Conservation (phyloP, 1,139 yeast genomes). For the Pichia sp. region DNA sequence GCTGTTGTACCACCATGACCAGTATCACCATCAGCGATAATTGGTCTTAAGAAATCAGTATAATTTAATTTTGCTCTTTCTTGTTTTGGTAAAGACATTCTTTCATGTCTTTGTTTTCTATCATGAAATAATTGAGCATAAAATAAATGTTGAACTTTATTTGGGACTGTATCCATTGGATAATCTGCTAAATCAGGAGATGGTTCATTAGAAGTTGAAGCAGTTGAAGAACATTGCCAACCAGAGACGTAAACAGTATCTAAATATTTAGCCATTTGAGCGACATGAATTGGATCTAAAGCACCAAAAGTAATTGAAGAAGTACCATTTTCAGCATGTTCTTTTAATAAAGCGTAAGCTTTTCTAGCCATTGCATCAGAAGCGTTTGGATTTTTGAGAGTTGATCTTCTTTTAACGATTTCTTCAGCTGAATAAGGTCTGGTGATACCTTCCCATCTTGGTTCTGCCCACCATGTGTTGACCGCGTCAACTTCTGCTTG, state of each 20-base stretch:
- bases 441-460: conserved; percentile 85
- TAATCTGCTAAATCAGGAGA: conserved; percentile 98
- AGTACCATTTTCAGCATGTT: conserved; percentile 69
- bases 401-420: conserved; percentile 84
- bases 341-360: conserved; percentile 59
- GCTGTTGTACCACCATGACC: conserved; percentile 99
- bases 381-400: conserved; percentile 58
- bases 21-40: conserved; percentile 95
- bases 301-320: conserved; percentile 94
- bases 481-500: conserved; percentile 67
- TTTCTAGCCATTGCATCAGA: conserved; percentile 81
- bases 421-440: conserved; percentile 87
- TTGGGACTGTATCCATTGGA: conserved; percentile 98
- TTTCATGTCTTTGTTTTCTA: conserved; percentile 89
- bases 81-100: conserved; percentile 52
- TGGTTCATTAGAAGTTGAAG: conserved; percentile 95
- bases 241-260: conserved; percentile 94
- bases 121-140: conserved; percentile 97
- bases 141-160: conserved; percentile 95
- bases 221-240: conserved; percentile 98
- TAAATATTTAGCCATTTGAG: conserved; percentile 94
- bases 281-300: conserved; percentile 89
- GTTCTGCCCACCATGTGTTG: conserved; percentile 85
- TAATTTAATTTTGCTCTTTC: conserved; percentile 60
- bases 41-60: conserved; percentile 87